Percentiles rank a stretch among this genome's conserved stretches.
These are phyloP conservation scores for Colletotrichum truncatum DNA, from an alignment of 2,329 filamentous ascomycete species.

Conservation along the genomic window DNA sequence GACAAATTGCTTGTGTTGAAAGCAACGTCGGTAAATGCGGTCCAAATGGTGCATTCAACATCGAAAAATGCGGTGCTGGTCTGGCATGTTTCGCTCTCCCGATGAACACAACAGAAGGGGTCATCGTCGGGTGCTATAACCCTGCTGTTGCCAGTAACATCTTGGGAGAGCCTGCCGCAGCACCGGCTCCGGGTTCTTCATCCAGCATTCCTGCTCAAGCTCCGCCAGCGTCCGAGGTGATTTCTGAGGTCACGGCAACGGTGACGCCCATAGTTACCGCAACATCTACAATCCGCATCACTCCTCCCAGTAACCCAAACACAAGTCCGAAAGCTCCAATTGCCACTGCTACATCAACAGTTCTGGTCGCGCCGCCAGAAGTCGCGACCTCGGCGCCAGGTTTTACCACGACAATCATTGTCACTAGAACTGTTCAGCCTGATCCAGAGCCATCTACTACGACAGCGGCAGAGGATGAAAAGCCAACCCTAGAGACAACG, in stretches of 20 bases:
- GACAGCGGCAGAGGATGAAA: background rate
- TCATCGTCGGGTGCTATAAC: constrained; percentile 58
- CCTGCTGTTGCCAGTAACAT: constrained; percentile 49
- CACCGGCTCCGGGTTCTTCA: constrained; percentile 26
- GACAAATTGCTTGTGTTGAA: constrained; percentile 62
- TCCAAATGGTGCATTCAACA: constrained; percentile 48
- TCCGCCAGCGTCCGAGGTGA: background rate
- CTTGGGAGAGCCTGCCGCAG: constrained; percentile 44
- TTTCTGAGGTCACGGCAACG: constrained; percentile 12
- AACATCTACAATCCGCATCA: constrained; percentile 24
- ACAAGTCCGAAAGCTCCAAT: background rate
- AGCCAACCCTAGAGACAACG: too few species aligned
- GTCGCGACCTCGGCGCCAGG: background rate
- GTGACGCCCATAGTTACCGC: constrained; percentile 21
- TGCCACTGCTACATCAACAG: constrained; percentile 21
- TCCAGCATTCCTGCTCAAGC: background rate
- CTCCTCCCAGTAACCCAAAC: background rate
- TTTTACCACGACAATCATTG: constrained; percentile 17
- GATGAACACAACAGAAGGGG: constrained; percentile 56
- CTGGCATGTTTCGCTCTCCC: constrained; percentile 63
- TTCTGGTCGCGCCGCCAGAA: constrained; percentile 11
- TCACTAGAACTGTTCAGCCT: constrained; percentile 14
- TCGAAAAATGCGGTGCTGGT: constrained; percentile 46
- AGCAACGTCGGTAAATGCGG: constrained; percentile 59
- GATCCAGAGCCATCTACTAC: background rate